Evolutionary conservation across 179 eudicot species (phyloP).

Genomic region (Silene vulgaris): DNA sequence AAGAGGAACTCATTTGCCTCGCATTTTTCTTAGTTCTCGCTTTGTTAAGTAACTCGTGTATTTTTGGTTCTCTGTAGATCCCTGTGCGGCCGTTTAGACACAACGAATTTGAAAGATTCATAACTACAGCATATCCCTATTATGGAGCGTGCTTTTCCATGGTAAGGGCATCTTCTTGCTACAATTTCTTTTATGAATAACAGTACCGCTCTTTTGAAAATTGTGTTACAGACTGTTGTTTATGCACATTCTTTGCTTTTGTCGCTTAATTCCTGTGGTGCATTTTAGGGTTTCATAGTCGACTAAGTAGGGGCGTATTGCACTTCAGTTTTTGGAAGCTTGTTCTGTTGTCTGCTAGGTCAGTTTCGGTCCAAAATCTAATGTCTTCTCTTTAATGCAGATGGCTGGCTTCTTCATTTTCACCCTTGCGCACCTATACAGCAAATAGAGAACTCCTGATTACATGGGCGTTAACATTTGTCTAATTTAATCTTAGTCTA

Average conservation of each 20-base stretch:
- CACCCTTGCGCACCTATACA: slow-evolving; percentile 33
- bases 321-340: background rate
- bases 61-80: slow-evolving; percentile 45
- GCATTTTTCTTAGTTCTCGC: slow-evolving; percentile 1
- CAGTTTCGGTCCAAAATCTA: background rate
- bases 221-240: background rate
- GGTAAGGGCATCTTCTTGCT: slow-evolving; percentile 27
- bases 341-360: background rate
- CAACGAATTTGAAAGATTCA: slow-evolving; percentile 86
- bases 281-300: background rate
- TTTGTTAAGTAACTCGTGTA: background rate
- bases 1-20: background rate
- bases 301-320: too few species aligned
- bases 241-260: background rate
- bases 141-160: slow-evolving; percentile 83
- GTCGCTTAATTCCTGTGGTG: background rate
- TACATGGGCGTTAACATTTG: background rate
- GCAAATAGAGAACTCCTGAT: slow-evolving; percentile 19
- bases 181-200: background rate
- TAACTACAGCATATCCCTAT: slow-evolving; percentile 79
- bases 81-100: slow-evolving; percentile 89
- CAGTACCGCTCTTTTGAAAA: background rate
- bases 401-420: slow-evolving; percentile 36
- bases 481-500: slow-evolving; percentile 1
- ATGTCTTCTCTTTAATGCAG: slow-evolving; percentile 19